Conservation (phyloP, 2,329 filamentous ascomycete genomes). For the Claviceps pusilla region DNA sequence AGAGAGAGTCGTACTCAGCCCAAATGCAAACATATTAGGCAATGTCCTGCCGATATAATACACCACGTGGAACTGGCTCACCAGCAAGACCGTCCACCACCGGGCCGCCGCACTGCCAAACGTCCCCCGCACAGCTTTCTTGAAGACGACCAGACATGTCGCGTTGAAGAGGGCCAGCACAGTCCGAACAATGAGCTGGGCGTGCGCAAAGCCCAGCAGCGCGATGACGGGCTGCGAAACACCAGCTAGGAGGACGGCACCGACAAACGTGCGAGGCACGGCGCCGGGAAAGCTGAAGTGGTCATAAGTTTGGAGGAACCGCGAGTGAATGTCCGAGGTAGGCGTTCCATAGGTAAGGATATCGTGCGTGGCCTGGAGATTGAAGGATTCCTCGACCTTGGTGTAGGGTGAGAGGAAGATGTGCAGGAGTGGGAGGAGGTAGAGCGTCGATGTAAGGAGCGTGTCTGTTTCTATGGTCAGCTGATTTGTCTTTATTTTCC, state of each 20-base stretch:
- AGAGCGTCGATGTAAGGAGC: slow-evolving; percentile 15
- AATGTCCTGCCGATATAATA: slow-evolving; percentile 87
- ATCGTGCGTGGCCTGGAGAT: slow-evolving; percentile 86
- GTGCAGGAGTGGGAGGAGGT: slow-evolving; percentile 52
- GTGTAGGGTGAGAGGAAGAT: slow-evolving; percentile 70
- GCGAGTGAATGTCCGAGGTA: slow-evolving; percentile 22
- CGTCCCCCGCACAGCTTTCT: slow-evolving; percentile 43
- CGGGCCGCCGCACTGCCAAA: slow-evolving; percentile 54
- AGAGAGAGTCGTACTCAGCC: slow-evolving; percentile 43
- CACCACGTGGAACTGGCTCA: slow-evolving; percentile 78
- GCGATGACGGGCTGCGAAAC: slow-evolving; percentile 51
- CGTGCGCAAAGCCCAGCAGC: slow-evolving; percentile 38
- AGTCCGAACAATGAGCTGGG: slow-evolving; percentile 53
- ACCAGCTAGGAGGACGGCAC: slow-evolving; percentile 60
- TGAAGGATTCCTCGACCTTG: slow-evolving; percentile 98
- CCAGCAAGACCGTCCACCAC: slow-evolving; percentile 70
- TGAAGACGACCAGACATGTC: slow-evolving; percentile 50
- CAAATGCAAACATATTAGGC: slow-evolving; percentile 94
- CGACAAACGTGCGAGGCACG: slow-evolving; percentile 82
- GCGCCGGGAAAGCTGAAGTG: slow-evolving; percentile 82
- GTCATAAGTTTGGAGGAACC: slow-evolving; percentile 56
- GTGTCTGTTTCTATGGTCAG: slow-evolving; percentile 9
- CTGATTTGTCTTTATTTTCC: not conserved
- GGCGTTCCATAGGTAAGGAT: slow-evolving; percentile 70
- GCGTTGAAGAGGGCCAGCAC: slow-evolving; percentile 67